Conservation (phyloP, 1,284 basidiomycete genomes). For the Schizophyllum commune region DNA sequence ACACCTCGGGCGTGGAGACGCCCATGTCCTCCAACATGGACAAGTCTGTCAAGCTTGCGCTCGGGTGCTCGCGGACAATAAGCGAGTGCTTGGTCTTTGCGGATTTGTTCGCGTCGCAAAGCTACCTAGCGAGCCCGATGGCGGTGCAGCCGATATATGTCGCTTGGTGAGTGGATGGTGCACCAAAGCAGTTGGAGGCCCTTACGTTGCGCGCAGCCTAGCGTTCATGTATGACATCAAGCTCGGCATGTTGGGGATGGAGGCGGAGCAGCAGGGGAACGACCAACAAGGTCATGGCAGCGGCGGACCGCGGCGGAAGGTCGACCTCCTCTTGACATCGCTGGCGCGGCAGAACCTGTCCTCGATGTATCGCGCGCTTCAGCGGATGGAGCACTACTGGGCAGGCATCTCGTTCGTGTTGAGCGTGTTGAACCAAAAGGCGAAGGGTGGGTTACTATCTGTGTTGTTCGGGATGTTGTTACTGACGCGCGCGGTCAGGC, state of each 20-base stretch:
- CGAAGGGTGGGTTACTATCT: conserved; percentile 12
- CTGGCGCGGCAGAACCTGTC: conserved; percentile 27
- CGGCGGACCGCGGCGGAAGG: conserved; percentile 10
- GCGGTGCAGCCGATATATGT: conserved; percentile 25
- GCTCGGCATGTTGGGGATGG: conserved; percentile 13
- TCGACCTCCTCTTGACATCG: conserved; percentile 25
- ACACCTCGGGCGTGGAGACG: conserved; percentile 28
- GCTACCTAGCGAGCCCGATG: conserved; percentile 19
- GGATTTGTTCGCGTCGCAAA: conserved; percentile 19
- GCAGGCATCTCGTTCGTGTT: conserved; percentile 26
- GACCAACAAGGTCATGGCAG: neutral
- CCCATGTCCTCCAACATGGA: conserved; percentile 28
- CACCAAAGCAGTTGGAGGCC: neutral
- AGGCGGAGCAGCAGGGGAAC: neutral
- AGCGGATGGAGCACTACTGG: conserved; percentile 30
- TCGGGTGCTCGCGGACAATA: conserved; percentile 28
- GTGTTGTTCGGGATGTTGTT: neutral
- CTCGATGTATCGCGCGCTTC: conserved; percentile 23
- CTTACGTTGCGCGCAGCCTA: conserved; percentile 16
- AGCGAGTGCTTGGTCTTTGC: conserved; percentile 31
- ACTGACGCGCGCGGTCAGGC: neutral
- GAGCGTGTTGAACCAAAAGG: conserved; percentile 18
- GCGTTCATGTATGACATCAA: conserved; percentile 30
- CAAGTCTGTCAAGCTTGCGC: conserved; percentile 25
- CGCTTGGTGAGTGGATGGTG: conserved; percentile 16